Evolutionary conservation across 2,329 filamentous ascomycete genomes (phyloP), one percentile per base, ranked within the genome.

Genomic region (Aureobasidium subglaciale): DNA sequence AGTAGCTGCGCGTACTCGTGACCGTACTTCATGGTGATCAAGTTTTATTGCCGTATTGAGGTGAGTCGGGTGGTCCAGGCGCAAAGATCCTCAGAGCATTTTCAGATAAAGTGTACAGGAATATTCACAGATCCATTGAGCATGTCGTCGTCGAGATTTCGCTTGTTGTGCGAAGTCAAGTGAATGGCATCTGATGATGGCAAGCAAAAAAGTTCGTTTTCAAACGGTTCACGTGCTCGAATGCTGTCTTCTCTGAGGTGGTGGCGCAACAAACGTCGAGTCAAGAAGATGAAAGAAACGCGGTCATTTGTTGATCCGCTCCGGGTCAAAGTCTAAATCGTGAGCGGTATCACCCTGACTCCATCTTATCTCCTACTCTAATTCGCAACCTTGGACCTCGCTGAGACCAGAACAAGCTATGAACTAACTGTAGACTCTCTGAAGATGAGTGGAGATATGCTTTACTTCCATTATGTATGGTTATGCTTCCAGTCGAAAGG

Each of bases 1-100:
- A 95, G 78, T 48, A 80, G 79, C 63, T 85, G 80, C 66, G 85
- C 83, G 68, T 90, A 93, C 65, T 85, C 81, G 67, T 87, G 87
- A 25, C 85, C 88, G 71, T 95, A 95, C 77, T 95, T 95, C 90
- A 95, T 95, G 60, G 35, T 42, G 16, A 16, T 16, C 25, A 13
- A 38, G 7, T 5, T n/a, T 10, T 20, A 27, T 35, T 16, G 22
- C 27, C 22, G 37, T n/a, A 6, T 13, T 11, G 8, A 20, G 16
- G 16, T 37, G 18, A 8, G 27, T 48, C 2, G 3, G 8, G 35
- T 18, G 40, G 40, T 55, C 50, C 50, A 45, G 50, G 35, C 37
- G 49, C 37, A 25, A 24, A 55, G 50, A 45, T 45, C 38, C 35
- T 55, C 50, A 45, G 22, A 18, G 50, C 27, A 53, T 55, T 8